These are phyloP conservation scores for Gaertneriomyces semiglobifer DNA, from an alignment of 192 early-diverging fungal species.

Conservation along the genomic window DNA sequence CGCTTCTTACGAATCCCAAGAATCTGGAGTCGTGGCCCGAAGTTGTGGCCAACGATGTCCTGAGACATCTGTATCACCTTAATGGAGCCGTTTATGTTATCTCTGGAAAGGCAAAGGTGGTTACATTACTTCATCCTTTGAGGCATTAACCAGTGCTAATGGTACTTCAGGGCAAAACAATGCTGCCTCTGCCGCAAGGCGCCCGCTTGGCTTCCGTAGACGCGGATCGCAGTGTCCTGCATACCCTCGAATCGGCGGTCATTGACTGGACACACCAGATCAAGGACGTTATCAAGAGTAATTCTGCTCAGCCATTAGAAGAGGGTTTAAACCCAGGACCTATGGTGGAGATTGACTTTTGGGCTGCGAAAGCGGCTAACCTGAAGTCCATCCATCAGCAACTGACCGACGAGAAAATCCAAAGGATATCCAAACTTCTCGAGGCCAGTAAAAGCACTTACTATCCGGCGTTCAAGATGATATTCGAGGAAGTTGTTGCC, in stretches of 20 bases:
- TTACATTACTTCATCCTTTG: not conserved
- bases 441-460: conserved; percentile 63
- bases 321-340: conserved; percentile 63
- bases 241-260: conserved; percentile 63
- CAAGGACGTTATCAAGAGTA: conserved; percentile 60
- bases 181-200: conserved; percentile 63
- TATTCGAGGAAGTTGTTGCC: conserved; percentile 62
- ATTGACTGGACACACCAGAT: conserved; percentile 72
- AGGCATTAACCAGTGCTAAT: not conserved
- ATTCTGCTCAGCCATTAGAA: conserved; percentile 58
- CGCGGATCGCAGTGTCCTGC: conserved; percentile 50
- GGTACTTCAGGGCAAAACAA: conserved; percentile 57
- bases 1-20: conserved; percentile 58
- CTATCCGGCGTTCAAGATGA: conserved; percentile 63
- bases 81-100: conserved; percentile 67
- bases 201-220: conserved; percentile 43
- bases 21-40: conserved; percentile 68
- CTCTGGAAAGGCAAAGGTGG: conserved; percentile 61
- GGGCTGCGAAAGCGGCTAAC: conserved; percentile 65
- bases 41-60: conserved; percentile 64
- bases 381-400: conserved; percentile 61
- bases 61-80: conserved; percentile 59
- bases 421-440: conserved; percentile 55
- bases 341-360: conserved; percentile 65
- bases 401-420: conserved; percentile 61